Evolutionary conservation across 2,329 filamentous ascomycete species (phyloP).

Genomic region (Ambrosiella beaveri): DNA sequence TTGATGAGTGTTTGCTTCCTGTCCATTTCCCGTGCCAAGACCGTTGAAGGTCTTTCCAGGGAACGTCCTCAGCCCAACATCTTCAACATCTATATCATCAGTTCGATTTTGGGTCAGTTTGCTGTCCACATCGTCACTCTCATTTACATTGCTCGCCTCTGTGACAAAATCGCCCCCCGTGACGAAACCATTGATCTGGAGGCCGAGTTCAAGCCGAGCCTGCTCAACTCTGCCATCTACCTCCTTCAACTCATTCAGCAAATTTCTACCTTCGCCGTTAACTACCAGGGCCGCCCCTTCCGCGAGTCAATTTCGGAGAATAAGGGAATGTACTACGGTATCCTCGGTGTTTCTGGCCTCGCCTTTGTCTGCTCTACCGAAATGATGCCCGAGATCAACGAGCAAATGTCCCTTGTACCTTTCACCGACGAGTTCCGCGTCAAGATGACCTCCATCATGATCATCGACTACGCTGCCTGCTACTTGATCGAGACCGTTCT

Average conservation of each 20-base stretch:
- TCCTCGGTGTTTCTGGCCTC: conserved; percentile 73
- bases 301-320: conserved; percentile 91
- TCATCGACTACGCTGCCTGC: conserved; percentile 73
- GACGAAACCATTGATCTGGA: conserved; percentile 63
- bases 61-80: conserved; percentile 97
- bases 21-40: conserved; percentile 92
- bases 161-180: conserved; percentile 63
- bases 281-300: conserved; percentile 97
- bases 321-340: conserved; percentile 94
- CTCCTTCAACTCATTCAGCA: conserved; percentile 96
- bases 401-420: conserved; percentile 79
- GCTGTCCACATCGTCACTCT: conserved; percentile 86
- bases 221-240: conserved; percentile 94
- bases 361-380: conserved; percentile 92
- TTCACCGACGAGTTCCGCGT: conserved; percentile 80
- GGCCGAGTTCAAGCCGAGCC: conserved; percentile 79
- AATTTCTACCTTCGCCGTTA: conserved; percentile 97
- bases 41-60: conserved; percentile 88
- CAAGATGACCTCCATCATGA: conserved; percentile 70
- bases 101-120: conserved; percentile 92
- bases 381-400: conserved; percentile 87
- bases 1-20: conserved; percentile 99
- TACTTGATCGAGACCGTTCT: conserved; percentile 74
- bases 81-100: conserved; percentile 98
- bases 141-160: conserved; percentile 83